Percentiles rank a stretch among this genome's conserved stretches.
Evolutionary conservation across 2,329 filamentous ascomycete genomes (phyloP).

Genomic region (Penicillium thymicola): DNA sequence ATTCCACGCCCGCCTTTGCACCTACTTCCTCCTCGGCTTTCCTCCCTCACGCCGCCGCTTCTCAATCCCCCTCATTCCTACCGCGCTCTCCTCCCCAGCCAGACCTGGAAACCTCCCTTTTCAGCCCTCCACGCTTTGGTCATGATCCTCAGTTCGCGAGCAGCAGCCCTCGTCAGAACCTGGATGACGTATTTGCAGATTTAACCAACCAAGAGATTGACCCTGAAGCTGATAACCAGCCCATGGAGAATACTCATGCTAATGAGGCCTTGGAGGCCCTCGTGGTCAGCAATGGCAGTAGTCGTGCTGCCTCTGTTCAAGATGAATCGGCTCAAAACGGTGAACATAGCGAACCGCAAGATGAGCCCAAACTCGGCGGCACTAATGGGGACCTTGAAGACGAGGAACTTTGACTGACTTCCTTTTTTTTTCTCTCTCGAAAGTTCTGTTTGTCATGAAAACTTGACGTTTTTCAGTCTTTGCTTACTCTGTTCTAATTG

Average conservation of each 20-base stretch:
- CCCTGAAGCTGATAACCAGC: constrained; percentile 30
- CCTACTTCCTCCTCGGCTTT: constrained; percentile 37
- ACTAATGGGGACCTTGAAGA: neutral
- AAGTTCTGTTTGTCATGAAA: constrained; percentile 14
- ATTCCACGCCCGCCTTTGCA: constrained; percentile 38
- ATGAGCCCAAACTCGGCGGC: constrained; percentile 6
- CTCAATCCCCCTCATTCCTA: constrained; percentile 39
- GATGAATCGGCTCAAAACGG: constrained; percentile 24
- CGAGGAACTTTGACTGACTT: constrained; percentile 1
- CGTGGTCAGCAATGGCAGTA: constrained; percentile 38
- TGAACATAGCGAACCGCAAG: constrained; percentile 18
- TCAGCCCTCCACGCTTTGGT: constrained; percentile 41
- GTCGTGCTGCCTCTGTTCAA: constrained; percentile 29
- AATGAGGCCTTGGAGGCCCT: constrained; percentile 47
- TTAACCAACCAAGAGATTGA: constrained; percentile 46
- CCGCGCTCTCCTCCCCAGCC: constrained; percentile 39
- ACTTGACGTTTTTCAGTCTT: constrained; percentile 6
- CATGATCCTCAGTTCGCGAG: constrained; percentile 31
- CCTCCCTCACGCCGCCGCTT: constrained; percentile 34
- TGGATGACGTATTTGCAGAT: constrained; percentile 48
- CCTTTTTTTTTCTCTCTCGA: neutral
- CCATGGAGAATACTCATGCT: constrained; percentile 46
- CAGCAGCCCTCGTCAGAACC: constrained; percentile 40
- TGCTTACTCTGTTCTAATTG: constrained; percentile 7
- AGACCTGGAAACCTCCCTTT: constrained; percentile 39